A percentile compares a stretch with the other conserved stretches of the same genome.
These are phyloP conservation scores for Calonectria multiphialidica DNA, from an alignment of 2,329 filamentous ascomycete species.

Conservation along the genomic window DNA sequence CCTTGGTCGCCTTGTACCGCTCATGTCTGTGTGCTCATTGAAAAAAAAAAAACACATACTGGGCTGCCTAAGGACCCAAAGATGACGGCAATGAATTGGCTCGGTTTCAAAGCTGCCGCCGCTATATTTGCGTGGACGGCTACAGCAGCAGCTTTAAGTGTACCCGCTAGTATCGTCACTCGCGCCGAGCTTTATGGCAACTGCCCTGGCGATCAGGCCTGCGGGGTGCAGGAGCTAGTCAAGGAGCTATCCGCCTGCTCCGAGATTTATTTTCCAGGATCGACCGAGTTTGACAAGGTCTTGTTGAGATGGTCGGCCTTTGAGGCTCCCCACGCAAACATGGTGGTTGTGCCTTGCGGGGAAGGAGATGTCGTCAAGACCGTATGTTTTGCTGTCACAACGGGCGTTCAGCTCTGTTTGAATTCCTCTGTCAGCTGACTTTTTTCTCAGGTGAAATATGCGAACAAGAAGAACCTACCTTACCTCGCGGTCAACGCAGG, in stretches of 20 bases:
- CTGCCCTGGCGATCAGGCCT: constrained; percentile 27
- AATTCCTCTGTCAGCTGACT: no score
- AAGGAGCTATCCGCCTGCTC: constrained; percentile 52
- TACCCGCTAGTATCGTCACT: constrained; percentile 16
- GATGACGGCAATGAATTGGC: not conserved
- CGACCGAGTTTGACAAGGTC: constrained; percentile 51
- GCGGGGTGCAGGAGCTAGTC: constrained; percentile 36
- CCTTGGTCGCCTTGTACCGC: no score
- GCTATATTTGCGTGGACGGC: not conserved
- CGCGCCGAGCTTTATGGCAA: constrained; percentile 30
- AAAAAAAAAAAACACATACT: not conserved
- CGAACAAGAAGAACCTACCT: constrained; percentile 58
- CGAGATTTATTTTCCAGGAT: constrained; percentile 57
- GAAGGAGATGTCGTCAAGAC: constrained; percentile 64
- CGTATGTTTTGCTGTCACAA: no score
- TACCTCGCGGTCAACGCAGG: constrained; percentile 66
- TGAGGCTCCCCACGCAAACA: constrained; percentile 54
- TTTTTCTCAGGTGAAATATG: constrained; percentile 51
- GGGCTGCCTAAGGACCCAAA: no score
- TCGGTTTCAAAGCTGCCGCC: not conserved
- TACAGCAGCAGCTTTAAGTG: not conserved
- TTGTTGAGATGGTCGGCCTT: constrained; percentile 60
- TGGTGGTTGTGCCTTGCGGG: constrained; percentile 60
- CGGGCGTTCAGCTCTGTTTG: no score
- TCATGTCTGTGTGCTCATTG: not conserved